Conservation (phyloP, 148 eudicot species). For the Chenopodium quinoa region DNA sequence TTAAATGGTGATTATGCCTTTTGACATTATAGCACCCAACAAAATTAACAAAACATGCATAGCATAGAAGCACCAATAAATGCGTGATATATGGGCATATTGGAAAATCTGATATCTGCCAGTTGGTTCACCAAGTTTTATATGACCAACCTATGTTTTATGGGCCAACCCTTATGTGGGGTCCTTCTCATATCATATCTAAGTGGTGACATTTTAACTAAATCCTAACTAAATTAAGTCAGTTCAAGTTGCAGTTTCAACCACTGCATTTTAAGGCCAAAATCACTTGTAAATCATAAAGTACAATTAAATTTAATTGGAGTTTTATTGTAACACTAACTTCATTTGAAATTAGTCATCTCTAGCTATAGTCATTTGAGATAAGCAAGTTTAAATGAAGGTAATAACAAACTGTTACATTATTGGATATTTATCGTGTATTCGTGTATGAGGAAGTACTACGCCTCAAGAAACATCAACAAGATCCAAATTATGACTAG, state of each 20-base stretch:
- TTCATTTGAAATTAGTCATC: too few relatives aligned
- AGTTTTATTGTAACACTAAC: too few relatives aligned
- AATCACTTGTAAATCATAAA: too few relatives aligned
- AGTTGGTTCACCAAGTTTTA: background rate
- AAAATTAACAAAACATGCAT: background rate
- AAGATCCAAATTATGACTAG: too few relatives aligned
- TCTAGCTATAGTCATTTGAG: too few relatives aligned
- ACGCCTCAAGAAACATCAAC: too few relatives aligned
- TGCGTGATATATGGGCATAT: background rate
- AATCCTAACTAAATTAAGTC: background rate
- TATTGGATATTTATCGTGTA: too few relatives aligned
- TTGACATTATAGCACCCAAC: slow-evolving; percentile 6
- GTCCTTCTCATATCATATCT: background rate
- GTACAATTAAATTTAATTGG: too few relatives aligned
- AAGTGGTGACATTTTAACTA: background rate
- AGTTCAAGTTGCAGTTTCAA: background rate
- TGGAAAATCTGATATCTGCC: background rate
- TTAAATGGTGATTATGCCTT: background rate
- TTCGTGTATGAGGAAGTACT: too few relatives aligned
- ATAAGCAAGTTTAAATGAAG: too few relatives aligned
- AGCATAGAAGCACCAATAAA: background rate
- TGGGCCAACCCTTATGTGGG: background rate
- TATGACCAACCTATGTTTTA: background rate
- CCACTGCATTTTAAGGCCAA: background rate
- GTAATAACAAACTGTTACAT: too few relatives aligned